Evolutionary conservation across 306 rosid species (phyloP).

Genomic region (Delonix regia): DNA sequence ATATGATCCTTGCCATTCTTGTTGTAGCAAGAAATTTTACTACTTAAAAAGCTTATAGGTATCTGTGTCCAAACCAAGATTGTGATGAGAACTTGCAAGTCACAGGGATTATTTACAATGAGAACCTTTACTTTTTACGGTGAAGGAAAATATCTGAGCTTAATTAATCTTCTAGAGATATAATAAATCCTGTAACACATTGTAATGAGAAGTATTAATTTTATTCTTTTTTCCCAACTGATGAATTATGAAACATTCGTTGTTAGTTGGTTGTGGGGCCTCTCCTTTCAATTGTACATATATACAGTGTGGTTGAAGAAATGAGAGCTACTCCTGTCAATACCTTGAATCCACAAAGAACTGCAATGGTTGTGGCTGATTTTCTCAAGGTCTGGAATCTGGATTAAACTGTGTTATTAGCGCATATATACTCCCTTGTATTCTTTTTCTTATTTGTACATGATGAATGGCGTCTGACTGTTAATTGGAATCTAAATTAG

Average conservation of each 20-base stretch:
- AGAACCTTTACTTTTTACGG: not conserved
- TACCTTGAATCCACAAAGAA: conserved; percentile 91
- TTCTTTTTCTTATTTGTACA: conserved; percentile 14
- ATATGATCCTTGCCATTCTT: not conserved
- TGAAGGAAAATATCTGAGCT: conserved; percentile 4
- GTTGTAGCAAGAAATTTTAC: not conserved
- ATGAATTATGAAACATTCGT: conserved; percentile 37
- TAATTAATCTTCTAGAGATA: conserved; percentile 17
- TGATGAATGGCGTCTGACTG: conserved; percentile 7
- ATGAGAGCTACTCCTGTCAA: conserved; percentile 89
- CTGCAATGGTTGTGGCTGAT: conserved; percentile 89
- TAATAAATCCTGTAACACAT: conserved; percentile 19
- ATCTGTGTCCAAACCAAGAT: not conserved
- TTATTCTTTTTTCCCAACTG: conserved; percentile 36
- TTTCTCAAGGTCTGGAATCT: conserved; percentile 60
- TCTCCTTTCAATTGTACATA: conserved; percentile 73
- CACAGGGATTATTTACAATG: conserved; percentile 1
- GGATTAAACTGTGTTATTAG: conserved; percentile 16
- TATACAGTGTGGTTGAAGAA: conserved; percentile 83
- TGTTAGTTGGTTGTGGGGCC: conserved; percentile 73
- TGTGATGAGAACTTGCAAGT: not conserved
- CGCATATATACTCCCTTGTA: not conserved
- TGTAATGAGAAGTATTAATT: conserved; percentile 2
- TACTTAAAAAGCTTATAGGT: not conserved
- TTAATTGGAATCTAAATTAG: conserved; percentile 48